These are phyloP conservation scores for Camelina laxa DNA, from an alignment of 345 rosid genomes.

Conservation along the genomic window DNA sequence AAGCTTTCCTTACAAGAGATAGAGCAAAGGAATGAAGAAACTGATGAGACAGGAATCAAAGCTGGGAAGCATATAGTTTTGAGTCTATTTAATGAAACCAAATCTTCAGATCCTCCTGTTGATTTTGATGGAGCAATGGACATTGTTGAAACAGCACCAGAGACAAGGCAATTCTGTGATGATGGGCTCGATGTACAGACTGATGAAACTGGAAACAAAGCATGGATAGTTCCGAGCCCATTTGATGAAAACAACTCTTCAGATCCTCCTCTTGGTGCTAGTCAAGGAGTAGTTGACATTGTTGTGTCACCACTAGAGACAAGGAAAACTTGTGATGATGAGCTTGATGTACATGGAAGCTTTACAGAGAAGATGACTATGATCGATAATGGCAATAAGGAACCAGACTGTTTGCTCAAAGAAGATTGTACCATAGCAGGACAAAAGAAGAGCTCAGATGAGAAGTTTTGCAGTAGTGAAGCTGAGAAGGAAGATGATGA, in stretches of 20 bases:
- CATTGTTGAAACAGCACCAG: background rate
- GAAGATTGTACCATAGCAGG: background rate
- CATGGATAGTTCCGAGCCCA: background rate
- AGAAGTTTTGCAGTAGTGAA: constrained; percentile 5
- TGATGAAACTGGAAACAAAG: background rate
- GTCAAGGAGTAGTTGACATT: background rate
- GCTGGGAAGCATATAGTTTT: background rate
- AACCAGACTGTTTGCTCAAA: background rate
- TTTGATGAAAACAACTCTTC: constrained; percentile 2
- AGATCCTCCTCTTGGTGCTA: background rate
- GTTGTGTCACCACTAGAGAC: background rate
- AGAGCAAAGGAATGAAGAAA: background rate
- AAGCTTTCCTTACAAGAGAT: no score
- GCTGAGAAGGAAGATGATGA: background rate
- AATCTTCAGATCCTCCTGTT: constrained; percentile 8
- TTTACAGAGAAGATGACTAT: no score
- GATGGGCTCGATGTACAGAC: background rate
- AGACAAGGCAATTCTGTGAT: background rate
- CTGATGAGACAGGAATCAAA: background rate
- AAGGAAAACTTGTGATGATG: background rate
- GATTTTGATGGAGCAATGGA: background rate
- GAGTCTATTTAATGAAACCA: background rate
- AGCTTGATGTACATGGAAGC: background rate
- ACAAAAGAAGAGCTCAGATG: background rate
- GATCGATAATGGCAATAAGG: background rate